Conservation (phyloP, 768 basidiomycete genomes). For the Tylopilus intermedius region DNA sequence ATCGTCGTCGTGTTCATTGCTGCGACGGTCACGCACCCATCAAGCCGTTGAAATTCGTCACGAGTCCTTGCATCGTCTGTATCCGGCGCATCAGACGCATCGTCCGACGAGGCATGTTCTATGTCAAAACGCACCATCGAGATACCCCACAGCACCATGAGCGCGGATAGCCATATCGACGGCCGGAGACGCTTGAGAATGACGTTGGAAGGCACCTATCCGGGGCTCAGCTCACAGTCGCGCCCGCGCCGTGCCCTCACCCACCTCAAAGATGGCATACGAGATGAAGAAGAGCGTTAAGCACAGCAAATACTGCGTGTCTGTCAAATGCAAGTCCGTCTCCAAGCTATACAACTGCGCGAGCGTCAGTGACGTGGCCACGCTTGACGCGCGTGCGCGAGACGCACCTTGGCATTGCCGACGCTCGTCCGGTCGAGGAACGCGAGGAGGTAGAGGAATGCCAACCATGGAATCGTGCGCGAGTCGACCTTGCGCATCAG, state of each 20-base stretch:
- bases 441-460: conserved; percentile 70
- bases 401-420: conserved; percentile 35
- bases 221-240: not conserved
- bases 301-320: conserved; percentile 60
- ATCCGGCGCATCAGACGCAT: not conserved
- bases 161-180: conserved; percentile 67
- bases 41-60: conserved; percentile 63
- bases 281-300: conserved; percentile 60
- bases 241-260: not conserved
- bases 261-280: conserved; percentile 67
- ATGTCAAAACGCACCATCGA: conserved; percentile 51
- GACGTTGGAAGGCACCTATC: conserved; percentile 62
- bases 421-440: conserved; percentile 61
- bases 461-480: conserved; percentile 65
- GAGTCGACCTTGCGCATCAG: conserved; percentile 66
- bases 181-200: conserved; percentile 71
- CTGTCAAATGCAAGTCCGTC: conserved; percentile 51
- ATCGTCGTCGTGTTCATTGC: not conserved
- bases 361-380: too few relatives aligned
- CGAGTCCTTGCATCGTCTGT: conserved; percentile 69
- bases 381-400: not conserved
- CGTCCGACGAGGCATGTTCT: not conserved
- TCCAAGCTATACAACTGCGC: conserved; percentile 65
- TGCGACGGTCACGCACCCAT: conserved; percentile 42
- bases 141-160: conserved; percentile 73